A percentile compares a stretch with the other conserved stretches of the same genome.
Evolutionary conservation across 1,284 basidiomycete genomes (phyloP).

Genomic region (Microbotryum saponariae): DNA sequence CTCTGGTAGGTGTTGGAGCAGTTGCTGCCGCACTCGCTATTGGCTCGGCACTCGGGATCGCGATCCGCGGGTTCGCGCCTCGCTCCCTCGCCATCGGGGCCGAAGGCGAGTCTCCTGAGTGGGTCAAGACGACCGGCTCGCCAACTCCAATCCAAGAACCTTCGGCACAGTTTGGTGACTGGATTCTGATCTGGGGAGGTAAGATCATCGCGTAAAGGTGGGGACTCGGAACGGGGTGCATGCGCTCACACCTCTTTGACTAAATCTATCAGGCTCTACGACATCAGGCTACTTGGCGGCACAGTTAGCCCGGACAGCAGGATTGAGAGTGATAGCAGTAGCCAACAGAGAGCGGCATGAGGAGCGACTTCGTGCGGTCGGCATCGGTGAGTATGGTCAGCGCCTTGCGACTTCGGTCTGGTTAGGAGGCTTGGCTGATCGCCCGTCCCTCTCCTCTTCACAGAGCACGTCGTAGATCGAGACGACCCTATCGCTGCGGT

Average conservation of each 20-base stretch:
- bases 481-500: constrained; percentile 5
- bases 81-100: constrained; percentile 5
- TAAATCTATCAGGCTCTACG: not conserved
- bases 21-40: constrained; percentile 13
- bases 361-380: constrained; percentile 2
- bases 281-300: constrained; percentile 9
- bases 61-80: constrained; percentile 11
- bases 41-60: constrained; percentile 8
- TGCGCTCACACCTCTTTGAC: not conserved
- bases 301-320: constrained; percentile 9
- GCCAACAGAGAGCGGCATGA: constrained; percentile 5
- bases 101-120: constrained; percentile 12
- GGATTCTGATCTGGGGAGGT: constrained; percentile 21
- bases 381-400: constrained; percentile 5
- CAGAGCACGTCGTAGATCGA: constrained; percentile 17
- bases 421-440: not conserved
- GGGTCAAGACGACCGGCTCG: constrained; percentile 1
- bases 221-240: no score
- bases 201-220: not conserved
- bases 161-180: constrained; percentile 2
- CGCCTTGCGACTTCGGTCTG: no score
- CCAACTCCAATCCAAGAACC: not conserved
- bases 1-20: constrained; percentile 8
- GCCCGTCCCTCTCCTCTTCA: no score
- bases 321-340: constrained; percentile 13